A percentile compares a stretch with the other conserved stretches of the same genome.
These are phyloP conservation scores for Lithocarpus polystachyus DNA, from an alignment of 306 rosid genomes.

Conservation along the genomic window DNA sequence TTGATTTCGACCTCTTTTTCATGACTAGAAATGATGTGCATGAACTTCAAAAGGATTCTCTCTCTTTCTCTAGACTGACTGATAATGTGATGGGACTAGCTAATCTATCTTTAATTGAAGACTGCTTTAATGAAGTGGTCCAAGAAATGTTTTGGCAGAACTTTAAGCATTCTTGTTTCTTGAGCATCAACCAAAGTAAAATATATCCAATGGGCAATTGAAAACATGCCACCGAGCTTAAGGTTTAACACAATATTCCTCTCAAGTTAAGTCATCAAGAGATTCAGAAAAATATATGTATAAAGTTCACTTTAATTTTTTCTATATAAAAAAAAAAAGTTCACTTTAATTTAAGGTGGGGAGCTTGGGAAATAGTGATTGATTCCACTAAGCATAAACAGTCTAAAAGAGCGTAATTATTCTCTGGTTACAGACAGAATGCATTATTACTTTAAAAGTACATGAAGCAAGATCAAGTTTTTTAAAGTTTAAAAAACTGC, in stretches of 20 bases:
- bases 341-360: no score
- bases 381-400: not conserved
- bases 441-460: not conserved
- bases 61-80: not conserved
- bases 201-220: not conserved
- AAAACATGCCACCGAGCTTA: not conserved
- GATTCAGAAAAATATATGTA: no score
- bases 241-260: not conserved
- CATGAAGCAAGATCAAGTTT: not conserved
- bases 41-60: conserved; percentile 6
- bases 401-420: not conserved
- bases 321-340: no score
- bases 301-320: no score
- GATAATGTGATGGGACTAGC: not conserved
- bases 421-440: not conserved
- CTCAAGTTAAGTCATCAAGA: no score
- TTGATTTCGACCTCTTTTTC: conserved; percentile 37
- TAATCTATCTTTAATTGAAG: not conserved
- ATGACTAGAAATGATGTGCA: conserved; percentile 3
- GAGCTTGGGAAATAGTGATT: not conserved
- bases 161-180: not conserved
- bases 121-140: conserved; percentile 8
- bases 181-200: not conserved
- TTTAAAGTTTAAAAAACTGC: not conserved
- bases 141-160: not conserved